phyloP scores from a whole-genome alignment of 208 protist species.

The Trypanosoma melophagium region DNA sequence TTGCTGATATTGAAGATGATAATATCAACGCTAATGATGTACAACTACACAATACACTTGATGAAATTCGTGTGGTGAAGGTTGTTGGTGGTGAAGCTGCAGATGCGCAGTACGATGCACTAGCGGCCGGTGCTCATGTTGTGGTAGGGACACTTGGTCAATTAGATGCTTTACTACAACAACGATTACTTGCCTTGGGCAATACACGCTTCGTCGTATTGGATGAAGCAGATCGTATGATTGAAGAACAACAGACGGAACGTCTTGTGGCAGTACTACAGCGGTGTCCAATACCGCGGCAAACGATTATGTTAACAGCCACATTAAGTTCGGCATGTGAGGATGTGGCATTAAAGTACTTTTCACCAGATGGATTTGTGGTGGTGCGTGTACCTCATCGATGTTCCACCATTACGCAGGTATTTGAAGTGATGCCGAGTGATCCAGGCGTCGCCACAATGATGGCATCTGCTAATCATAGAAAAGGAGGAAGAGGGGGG shows the following conservation, averaged over 20 bases:
- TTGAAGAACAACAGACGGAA: conserved; percentile 82
- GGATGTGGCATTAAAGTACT: conserved; percentile 58
- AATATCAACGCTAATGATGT: not conserved
- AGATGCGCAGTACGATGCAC: conserved; percentile 55
- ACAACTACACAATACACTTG: conserved; percentile 36
- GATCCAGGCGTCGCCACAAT: conserved; percentile 4
- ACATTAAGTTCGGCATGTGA: conserved; percentile 86
- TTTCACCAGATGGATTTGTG: conserved; percentile 61
- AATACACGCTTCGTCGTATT: conserved; percentile 88
- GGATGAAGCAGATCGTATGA: conserved; percentile 98
- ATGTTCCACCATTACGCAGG: conserved; percentile 67
- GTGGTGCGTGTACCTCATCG: conserved; percentile 64
- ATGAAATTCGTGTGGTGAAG: conserved; percentile 71
- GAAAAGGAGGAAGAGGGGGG: not conserved
- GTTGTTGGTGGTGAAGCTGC: conserved; percentile 66
- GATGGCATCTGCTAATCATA: not conserved
- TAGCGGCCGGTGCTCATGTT: conserved; percentile 61
- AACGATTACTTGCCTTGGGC: conserved; percentile 64
- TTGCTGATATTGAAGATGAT: not conserved
- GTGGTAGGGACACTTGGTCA: conserved; percentile 88
- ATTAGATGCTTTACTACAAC: conserved; percentile 59
- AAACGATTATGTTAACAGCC: conserved; percentile 96
- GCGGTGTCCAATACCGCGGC: conserved; percentile 63
- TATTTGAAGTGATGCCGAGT: conserved; percentile 66
- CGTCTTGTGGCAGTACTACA: conserved; percentile 89